Evolutionary conservation across 2,329 filamentous ascomycete species (phyloP).

Genomic region (Sporothrix humicola): DNA sequence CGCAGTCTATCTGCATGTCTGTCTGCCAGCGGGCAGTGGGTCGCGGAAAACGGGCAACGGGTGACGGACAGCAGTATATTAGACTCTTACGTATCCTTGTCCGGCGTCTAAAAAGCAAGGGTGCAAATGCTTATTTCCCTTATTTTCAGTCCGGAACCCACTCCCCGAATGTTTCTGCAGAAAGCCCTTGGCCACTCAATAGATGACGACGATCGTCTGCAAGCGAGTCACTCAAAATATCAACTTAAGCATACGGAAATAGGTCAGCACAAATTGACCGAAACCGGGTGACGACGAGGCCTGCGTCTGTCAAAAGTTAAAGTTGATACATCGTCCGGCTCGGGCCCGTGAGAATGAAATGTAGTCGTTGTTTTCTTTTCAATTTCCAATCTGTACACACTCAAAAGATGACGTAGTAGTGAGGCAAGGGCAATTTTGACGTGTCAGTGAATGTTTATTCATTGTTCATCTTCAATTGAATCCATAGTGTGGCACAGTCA

Average conservation of each 20-base stretch:
- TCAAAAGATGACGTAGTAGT: not conserved
- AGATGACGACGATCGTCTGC: not conserved
- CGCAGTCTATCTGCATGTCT: not conserved
- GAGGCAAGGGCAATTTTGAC: not conserved
- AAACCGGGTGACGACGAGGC: not conserved
- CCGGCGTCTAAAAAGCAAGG: not conserved
- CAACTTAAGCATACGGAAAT: not conserved
- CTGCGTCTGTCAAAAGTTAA: not conserved
- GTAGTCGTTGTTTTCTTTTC: not conserved
- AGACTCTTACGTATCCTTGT: constrained; percentile 3
- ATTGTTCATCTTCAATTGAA: not conserved
- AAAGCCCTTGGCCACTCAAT: not conserved
- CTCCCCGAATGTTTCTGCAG: not conserved
- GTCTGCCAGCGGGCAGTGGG: no score
- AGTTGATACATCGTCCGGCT: not conserved
- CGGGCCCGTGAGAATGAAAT: not conserved
- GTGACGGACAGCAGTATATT: not conserved
- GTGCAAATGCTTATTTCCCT: no score
- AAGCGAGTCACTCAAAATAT: not conserved
- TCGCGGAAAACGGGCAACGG: no score
- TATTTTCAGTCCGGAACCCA: no score
- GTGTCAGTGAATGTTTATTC: not conserved
- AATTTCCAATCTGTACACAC: not conserved
- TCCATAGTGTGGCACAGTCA: not conserved
- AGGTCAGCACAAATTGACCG: not conserved